A percentile compares a stretch with the other conserved stretches of the same genome.
phyloP scores from a whole-genome alignment of 1,139 yeast species.

The Blastobotrys elegans region DNA sequence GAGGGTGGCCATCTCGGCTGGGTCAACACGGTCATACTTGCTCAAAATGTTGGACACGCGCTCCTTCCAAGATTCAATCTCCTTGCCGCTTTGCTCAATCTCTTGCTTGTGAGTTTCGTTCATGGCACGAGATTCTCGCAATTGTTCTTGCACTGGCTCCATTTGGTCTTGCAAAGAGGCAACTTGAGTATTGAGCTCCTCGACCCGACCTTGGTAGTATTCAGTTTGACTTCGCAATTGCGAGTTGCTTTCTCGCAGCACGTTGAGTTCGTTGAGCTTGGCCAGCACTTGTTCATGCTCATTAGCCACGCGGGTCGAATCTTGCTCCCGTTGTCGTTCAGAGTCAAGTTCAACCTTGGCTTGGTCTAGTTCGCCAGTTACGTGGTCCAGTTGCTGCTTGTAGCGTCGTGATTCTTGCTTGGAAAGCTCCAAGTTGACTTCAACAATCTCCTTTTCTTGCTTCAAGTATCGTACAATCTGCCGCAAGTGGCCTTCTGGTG shows the following conservation, averaged over 20 bases:
- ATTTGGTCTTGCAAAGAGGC: conserved; percentile 31
- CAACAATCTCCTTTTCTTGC: conserved; percentile 71
- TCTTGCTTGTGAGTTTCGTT: conserved; percentile 41
- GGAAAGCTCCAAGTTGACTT: conserved; percentile 50
- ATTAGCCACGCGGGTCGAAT: conserved; percentile 39
- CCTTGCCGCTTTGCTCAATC: conserved; percentile 38
- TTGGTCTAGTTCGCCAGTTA: conserved; percentile 32
- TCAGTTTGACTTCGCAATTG: conserved; percentile 55
- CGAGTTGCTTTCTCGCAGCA: conserved; percentile 68
- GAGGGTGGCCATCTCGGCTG: conserved; percentile 40
- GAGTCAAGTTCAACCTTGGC: conserved; percentile 30
- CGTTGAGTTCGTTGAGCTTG: conserved; percentile 62
- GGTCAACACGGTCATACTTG: conserved; percentile 46
- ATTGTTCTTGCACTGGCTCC: conserved; percentile 37
- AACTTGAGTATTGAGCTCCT: conserved; percentile 35
- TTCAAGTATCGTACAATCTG: conserved; percentile 62
- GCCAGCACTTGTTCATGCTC: conserved; percentile 53
- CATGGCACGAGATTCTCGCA: conserved; percentile 37
- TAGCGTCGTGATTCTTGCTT: conserved; percentile 47
- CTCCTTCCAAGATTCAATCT: conserved; percentile 48
- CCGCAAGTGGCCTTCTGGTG: conserved; percentile 39
- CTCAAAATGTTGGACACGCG: conserved; percentile 46
- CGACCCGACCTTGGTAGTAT: conserved; percentile 31
- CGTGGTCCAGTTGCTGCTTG: conserved; percentile 36
- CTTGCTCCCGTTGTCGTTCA: conserved; percentile 39